phyloP scores from a whole-genome alignment of 1,284 basidiomycete species.

The Volvariella volvacea region DNA sequence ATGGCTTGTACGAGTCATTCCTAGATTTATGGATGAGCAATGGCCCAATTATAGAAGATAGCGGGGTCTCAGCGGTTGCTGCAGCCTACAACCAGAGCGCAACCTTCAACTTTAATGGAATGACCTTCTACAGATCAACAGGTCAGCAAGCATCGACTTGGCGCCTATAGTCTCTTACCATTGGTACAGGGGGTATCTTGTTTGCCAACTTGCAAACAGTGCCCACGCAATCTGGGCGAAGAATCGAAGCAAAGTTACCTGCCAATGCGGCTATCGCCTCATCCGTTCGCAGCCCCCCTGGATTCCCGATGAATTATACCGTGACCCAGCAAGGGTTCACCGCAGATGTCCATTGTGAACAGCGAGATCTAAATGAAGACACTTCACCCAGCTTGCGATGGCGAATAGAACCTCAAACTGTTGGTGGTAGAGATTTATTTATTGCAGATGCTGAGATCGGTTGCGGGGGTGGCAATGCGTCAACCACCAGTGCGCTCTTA shows the following conservation, averaged over 20 bases:
- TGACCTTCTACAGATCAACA: background rate
- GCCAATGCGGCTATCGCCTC: background rate
- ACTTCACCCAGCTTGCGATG: conserved; percentile 9
- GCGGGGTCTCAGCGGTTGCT: background rate
- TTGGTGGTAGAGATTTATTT: no score
- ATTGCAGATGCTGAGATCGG: no score
- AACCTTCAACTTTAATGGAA: background rate
- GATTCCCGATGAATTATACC: conserved; percentile 11
- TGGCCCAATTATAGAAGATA: background rate
- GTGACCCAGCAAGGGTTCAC: conserved; percentile 16
- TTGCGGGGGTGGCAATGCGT: no score
- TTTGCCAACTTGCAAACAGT: no score
- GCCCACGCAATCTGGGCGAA: no score
- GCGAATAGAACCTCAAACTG: no score
- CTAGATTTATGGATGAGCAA: background rate
- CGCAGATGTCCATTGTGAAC: conserved; percentile 11
- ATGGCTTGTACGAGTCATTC: no score
- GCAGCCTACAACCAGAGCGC: background rate
- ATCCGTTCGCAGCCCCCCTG: background rate
- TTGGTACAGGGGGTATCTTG: no score
- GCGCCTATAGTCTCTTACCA: no score
- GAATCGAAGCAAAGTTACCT: background rate
- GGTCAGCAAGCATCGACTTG: background rate
- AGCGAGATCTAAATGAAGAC: conserved; percentile 5
- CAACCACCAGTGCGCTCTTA: no score